These are phyloP conservation scores for Candida suzukii DNA, from an alignment of 805 yeast species.

Conservation along the genomic window DNA sequence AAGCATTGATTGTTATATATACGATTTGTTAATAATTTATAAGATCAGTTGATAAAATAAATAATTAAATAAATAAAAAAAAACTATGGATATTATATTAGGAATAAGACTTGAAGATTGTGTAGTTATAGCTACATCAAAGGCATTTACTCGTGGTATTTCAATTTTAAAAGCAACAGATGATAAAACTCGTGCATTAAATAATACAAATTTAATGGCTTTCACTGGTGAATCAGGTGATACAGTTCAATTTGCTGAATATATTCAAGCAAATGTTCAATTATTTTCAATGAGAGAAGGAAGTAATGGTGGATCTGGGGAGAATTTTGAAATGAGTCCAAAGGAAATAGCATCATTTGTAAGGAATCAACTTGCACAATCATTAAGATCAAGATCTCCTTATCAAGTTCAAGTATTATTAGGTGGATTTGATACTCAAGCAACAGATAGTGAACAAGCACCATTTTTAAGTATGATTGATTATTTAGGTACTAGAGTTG, in stretches of 20 bases:
- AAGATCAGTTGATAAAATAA: too few relatives aligned
- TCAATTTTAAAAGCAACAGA: slow-evolving; percentile 72
- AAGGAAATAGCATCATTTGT: slow-evolving; percentile 84
- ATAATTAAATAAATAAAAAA: neutral
- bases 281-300: slow-evolving; percentile 65
- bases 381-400: slow-evolving; percentile 90
- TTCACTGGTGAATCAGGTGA: slow-evolving; percentile 96
- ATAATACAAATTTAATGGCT: slow-evolving; percentile 75
- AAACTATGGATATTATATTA: slow-evolving; percentile 76
- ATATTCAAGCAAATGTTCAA: slow-evolving; percentile 86
- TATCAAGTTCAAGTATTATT: slow-evolving; percentile 88
- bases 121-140: slow-evolving; percentile 89
- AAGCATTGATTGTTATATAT: neutral
- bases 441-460: slow-evolving; percentile 12
- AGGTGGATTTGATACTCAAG: slow-evolving; percentile 64
- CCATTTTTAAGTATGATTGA: slow-evolving; percentile 86
- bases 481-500: slow-evolving; percentile 86
- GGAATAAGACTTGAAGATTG: slow-evolving; percentile 79
- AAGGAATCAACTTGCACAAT: slow-evolving; percentile 80
- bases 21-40: neutral
- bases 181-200: slow-evolving; percentile 71
- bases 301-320: slow-evolving; percentile 19
- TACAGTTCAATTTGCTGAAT: slow-evolving; percentile 91
- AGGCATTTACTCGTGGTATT: slow-evolving; percentile 87
- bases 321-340: slow-evolving; percentile 74